Base-by-base conservation (phyloP, 345 rosid species). In the Populus euphratica region DNA sequence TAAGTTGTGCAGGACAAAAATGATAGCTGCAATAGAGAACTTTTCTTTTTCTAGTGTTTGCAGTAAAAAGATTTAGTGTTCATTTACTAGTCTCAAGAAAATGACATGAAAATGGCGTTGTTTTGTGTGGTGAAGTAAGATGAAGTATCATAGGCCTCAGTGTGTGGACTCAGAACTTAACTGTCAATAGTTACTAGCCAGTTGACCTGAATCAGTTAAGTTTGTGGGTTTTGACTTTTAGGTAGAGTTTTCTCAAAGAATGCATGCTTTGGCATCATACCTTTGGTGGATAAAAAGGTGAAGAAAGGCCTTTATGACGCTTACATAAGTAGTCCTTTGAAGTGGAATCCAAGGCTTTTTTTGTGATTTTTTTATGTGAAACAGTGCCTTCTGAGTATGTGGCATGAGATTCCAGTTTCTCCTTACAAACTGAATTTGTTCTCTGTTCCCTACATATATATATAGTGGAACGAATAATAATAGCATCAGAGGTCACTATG, bases 271-370 rank as follows among this genome's bases (percentile, higher is more conserved):
- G 50, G 18, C 21, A 61, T 70, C n/a, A 63, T 33, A 5, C 47
- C 23, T 29, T 43, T 50, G 25, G 7, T 59, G 25, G 69, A 35
- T 17, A 14, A 25, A 39, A 31, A 66, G 38, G 69, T n/a, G 74
- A 68, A 71, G 81, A 74, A 39, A 65, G 73, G 23, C 18, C 5
- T 41, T 7, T 21, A 6, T 66, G 77, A 77, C 74, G 75, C 47
- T 68, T 54, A 7, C 71, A 68, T 39, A 2, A 39, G 25, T 8
- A 5, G 47, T 11, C 33, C 56, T 76, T 70, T 12, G 43, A 29
- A 21, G 18, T 69, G 79, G 88, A 82, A 85, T 87, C 88, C 83
- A 73, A 82, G 83, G 87, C 81, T 54, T 81, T 52, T 74, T 69
- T 63, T 41, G 25, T 21, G 7, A 5, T 36, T 39, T 56, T 39